Percentiles rank a stretch among this genome's conserved stretches.
Evolutionary conservation across 345 rosid genomes (phyloP).

Genomic region (Moringa oleifera): DNA sequence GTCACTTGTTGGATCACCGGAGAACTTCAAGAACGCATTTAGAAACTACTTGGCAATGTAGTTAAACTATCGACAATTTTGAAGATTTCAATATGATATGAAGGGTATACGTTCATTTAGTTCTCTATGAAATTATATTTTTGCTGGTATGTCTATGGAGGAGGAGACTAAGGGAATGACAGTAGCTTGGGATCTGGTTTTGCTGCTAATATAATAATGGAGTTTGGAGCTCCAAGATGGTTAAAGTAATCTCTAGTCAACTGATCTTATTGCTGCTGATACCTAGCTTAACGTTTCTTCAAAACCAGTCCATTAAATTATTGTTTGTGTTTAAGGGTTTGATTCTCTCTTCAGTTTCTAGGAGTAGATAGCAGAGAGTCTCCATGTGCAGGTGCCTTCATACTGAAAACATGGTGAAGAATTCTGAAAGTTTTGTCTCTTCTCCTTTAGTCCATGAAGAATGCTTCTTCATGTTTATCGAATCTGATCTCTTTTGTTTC

Average conservation of each 20-base stretch:
- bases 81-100: no score
- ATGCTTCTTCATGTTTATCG: background rate
- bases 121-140: no score
- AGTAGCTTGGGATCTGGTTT: no score
- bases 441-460: background rate
- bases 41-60: no score
- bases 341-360: background rate
- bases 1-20: no score
- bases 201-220: background rate
- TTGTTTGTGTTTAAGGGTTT: conserved; percentile 6
- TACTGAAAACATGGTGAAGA: background rate
- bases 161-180: no score
- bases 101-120: background rate
- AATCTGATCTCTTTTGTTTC: conserved; percentile 5
- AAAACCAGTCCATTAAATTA: background rate
- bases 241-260: conserved; percentile 23
- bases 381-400: conserved; percentile 32
- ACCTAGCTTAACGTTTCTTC: conserved; percentile 4
- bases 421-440: background rate
- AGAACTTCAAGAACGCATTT: no score
- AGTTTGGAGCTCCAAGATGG: conserved; percentile 5
- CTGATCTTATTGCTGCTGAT: conserved; percentile 8
- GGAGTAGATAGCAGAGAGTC: no score
- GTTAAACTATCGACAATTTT: no score
- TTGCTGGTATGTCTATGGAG: no score